Base-by-base conservation (phyloP, 495 filamentous ascomycete genomes). In the Sporormia fimetaria region DNA sequence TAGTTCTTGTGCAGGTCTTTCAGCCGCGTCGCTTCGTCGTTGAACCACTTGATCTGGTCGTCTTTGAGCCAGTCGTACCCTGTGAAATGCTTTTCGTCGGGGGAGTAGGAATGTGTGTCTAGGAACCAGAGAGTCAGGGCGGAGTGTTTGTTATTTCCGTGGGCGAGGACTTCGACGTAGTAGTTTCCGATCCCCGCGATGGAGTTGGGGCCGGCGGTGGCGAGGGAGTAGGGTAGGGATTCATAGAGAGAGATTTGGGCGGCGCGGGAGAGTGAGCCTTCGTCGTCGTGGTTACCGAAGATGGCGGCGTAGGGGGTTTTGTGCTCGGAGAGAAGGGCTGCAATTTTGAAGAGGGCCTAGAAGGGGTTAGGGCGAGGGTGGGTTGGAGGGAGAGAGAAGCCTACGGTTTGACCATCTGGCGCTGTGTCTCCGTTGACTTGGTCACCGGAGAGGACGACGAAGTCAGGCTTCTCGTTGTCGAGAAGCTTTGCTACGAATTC, bases 31-130 rank as follows among this genome's bases (percentile, higher is more conserved):
- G 80, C 74, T 6, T 81, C 88, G 39, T 70, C 68, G 57, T 76
- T 77, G 66, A 96, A 98, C 90, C 90, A 98, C 31, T 80, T 74
- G 43, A 93, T 95, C 60, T 98, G 90, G 49, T 74, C 82, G 21
- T 79, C 75, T 60, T 96, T 95, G 52, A 98, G 62, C 90, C 90
- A 96, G 58, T 96, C 87, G 56, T 98, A 98, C 46, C 92, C 90
- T 8, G 67, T 62, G 61, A 76, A 94, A 35, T 83, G 73, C 18
- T 74, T 73, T 61, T 94, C 84, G 57, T 98, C 87, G 1, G 87
- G 88, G 4, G 82, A 87, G 61, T 94, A 92, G 17, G 80, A 69
- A 60, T 98, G 90, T 3, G 88, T 83, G 63, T 98, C 90, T 35
- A 98, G 76, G 42, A 98, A 68, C 61, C 94, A 98, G 23, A 98